A percentile compares a stretch with the other conserved stretches of the same genome.
Evolutionary conservation across 495 filamentous ascomycete genomes (phyloP).

Genomic region (Podospora pseudopauciseta): DNA sequence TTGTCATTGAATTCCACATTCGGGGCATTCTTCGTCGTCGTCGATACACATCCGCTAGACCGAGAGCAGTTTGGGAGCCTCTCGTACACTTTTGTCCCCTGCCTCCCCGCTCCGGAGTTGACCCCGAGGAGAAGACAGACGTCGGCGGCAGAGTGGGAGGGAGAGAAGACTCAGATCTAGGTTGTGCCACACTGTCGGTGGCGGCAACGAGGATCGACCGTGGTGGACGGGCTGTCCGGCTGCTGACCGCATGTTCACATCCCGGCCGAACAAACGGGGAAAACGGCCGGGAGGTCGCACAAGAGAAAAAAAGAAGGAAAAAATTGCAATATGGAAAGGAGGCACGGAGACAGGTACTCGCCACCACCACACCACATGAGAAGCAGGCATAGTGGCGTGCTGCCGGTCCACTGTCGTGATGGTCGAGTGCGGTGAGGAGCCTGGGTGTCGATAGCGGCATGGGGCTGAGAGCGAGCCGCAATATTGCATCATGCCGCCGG

Average conservation of each 20-base stretch:
- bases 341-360: background rate
- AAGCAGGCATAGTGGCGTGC: background rate
- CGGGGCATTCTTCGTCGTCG: background rate
- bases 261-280: conserved; percentile 1
- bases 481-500: background rate
- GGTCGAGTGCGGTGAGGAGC: background rate
- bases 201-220: background rate
- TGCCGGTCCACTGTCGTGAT: background rate
- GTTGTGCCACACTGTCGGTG: background rate
- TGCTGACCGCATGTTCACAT: background rate
- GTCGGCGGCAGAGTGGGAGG: background rate
- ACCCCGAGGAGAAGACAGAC: background rate
- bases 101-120: background rate
- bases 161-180: background rate
- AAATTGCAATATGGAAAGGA: background rate
- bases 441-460: background rate
- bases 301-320: background rate
- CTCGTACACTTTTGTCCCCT: background rate
- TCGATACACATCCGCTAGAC: background rate
- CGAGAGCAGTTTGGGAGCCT: background rate
- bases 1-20: background rate
- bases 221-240: background rate
- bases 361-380: background rate
- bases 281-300: background rate
- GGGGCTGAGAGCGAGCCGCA: background rate